phyloP scores from a whole-genome alignment of 331 rosid species.

The Ulmus americana region DNA sequence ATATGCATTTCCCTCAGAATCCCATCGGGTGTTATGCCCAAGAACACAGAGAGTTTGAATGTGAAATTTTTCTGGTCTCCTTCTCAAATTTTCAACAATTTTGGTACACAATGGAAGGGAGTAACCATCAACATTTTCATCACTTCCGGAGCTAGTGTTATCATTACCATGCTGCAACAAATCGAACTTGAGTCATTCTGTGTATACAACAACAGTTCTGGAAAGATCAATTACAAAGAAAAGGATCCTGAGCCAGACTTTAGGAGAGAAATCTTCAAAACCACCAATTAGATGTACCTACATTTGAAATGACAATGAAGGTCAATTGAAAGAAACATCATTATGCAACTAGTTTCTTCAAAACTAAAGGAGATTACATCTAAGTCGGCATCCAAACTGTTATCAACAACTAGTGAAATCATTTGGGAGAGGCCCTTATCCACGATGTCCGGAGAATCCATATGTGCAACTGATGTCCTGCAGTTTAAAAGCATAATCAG shows the following conservation, averaged over 20 bases:
- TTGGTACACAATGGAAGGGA: constrained; percentile 62
- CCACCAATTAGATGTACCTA: constrained; percentile 89
- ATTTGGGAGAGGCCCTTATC: constrained; percentile 69
- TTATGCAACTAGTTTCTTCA: background rate
- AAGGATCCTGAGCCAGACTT: constrained; percentile 46
- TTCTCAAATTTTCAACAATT: constrained; percentile 48
- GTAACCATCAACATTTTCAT: constrained; percentile 40
- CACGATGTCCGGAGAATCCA: constrained; percentile 74
- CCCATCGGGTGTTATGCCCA: constrained; percentile 67
- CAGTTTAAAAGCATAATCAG: constrained; percentile 18
- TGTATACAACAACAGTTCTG: constrained; percentile 27
- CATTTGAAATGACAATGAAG: constrained; percentile 16
- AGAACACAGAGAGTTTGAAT: constrained; percentile 65
- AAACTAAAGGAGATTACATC: constrained; percentile 42
- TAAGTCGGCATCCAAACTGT: constrained; percentile 38
- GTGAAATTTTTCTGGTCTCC: constrained; percentile 66
- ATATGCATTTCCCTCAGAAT: constrained; percentile 41
- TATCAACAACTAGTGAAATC: constrained; percentile 45
- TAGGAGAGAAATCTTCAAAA: constrained; percentile 60
- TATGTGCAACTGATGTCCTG: constrained; percentile 74
- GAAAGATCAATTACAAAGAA: constrained; percentile 42
- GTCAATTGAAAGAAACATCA: constrained; percentile 14
- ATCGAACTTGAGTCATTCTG: constrained; percentile 38
- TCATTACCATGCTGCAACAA: constrained; percentile 55
- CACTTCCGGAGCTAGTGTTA: constrained; percentile 26